These are phyloP conservation scores for Neofusicoccum cordaticola DNA, from an alignment of 2,329 filamentous ascomycete genomes.

Conservation along the genomic window DNA sequence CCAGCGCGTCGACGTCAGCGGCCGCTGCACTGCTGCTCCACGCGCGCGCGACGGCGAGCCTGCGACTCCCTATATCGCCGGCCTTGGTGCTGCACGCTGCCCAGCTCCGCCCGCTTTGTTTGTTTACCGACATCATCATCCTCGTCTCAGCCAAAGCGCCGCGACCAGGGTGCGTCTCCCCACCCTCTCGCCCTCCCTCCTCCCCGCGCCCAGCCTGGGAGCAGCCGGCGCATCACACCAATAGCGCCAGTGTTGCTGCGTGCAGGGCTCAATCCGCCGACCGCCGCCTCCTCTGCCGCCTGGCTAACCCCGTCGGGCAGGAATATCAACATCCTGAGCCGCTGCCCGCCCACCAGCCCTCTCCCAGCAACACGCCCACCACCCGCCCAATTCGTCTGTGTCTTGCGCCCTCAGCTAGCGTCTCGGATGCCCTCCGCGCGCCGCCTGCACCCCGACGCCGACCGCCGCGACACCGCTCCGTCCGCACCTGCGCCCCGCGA, in stretches of 20 bases:
- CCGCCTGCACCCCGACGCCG: not conserved
- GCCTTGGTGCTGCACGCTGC: not conserved
- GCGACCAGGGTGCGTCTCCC: slow-evolving; percentile 5
- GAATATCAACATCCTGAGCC: slow-evolving; percentile 12
- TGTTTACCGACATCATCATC: slow-evolving; percentile 14
- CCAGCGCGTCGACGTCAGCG: slow-evolving; percentile 7
- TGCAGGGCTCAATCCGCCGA: slow-evolving; percentile 12
- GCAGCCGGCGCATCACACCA: not conserved
- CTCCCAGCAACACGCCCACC: not conserved
- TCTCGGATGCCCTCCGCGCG: slow-evolving; percentile 1
- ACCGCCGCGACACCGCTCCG: not conserved
- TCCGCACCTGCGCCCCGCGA: not conserved
- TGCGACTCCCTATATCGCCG: not conserved
- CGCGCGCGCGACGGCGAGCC: not conserved
- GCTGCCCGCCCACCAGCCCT: not conserved
- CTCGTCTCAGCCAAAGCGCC: not conserved
- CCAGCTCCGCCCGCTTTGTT: not conserved
- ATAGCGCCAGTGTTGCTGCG: slow-evolving; percentile 9
- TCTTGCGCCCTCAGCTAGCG: not conserved
- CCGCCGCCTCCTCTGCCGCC: not conserved
- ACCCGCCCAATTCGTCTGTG: not conserved
- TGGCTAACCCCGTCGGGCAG: slow-evolving; percentile 13
- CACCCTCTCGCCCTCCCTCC: not conserved
- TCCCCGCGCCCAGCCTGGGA: not conserved
- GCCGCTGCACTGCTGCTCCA: not conserved